phyloP scores from a whole-genome alignment of 208 protist genomes.

The Angomonas ambiguus region DNA sequence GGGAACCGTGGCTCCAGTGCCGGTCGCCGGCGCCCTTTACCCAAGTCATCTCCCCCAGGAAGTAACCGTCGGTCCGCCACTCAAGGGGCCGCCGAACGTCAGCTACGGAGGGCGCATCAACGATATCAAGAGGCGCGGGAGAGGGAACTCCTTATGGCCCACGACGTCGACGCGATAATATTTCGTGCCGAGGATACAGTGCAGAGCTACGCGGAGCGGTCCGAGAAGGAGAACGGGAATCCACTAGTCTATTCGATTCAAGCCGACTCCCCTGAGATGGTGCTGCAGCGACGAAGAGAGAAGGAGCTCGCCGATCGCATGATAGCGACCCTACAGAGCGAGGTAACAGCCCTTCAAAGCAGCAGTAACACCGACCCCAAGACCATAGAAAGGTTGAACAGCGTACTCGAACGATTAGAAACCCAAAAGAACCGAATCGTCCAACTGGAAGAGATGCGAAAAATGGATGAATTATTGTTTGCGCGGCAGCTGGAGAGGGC shows the following conservation, averaged over 20 bases:
- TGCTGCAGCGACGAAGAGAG: constrained; percentile 25
- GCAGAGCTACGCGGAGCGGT: not conserved
- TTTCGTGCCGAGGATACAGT: not conserved
- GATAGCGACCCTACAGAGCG: constrained; percentile 27
- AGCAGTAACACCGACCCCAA: constrained; percentile 8
- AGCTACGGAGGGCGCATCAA: not conserved
- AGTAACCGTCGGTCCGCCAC: not conserved
- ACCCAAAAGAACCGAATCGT: constrained; percentile 39
- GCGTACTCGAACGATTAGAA: constrained; percentile 38
- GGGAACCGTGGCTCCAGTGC: not conserved
- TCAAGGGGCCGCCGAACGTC: not conserved
- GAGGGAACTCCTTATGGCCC: constrained; percentile 20
- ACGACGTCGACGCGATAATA: constrained; percentile 29
- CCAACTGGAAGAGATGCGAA: constrained; percentile 50
- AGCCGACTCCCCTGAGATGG: not conserved
- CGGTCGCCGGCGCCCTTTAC: not conserved
- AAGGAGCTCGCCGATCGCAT: constrained; percentile 30
- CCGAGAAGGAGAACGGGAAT: not conserved
- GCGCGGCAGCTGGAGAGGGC: constrained; percentile 17
- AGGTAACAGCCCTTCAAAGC: constrained; percentile 20
- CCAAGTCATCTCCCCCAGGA: not conserved
- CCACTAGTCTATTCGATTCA: not conserved
- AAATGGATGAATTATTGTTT: constrained; percentile 26
- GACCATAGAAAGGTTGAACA: constrained; percentile 16
- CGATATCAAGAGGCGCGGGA: constrained; percentile 25